These are phyloP conservation scores for Collariella sp. DNA, from an alignment of 495 filamentous ascomycete species.

Conservation along the genomic window DNA sequence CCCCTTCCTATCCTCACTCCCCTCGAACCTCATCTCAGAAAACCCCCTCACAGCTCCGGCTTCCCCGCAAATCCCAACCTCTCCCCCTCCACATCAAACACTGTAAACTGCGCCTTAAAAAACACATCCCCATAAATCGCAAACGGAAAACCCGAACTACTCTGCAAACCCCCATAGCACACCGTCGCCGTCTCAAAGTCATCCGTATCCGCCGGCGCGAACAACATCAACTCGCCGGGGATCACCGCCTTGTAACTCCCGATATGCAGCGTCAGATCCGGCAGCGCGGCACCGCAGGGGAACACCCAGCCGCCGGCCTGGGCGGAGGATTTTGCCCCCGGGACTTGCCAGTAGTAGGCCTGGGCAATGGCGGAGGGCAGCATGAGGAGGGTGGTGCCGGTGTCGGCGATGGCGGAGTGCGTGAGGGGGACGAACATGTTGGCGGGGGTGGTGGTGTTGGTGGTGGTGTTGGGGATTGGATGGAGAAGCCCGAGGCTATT, in stretches of 20 bases:
- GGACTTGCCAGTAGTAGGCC: slow-evolving; percentile 60
- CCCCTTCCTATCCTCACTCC: neutral
- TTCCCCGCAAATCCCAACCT: slow-evolving; percentile 55
- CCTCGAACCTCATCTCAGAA: neutral
- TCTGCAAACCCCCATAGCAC: slow-evolving; percentile 64
- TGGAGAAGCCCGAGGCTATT: slow-evolving; percentile 51
- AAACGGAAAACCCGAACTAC: slow-evolving; percentile 51
- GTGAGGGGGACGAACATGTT: slow-evolving; percentile 53
- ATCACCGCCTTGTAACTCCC: slow-evolving; percentile 47
- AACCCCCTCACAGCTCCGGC: neutral
- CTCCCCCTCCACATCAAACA: slow-evolving; percentile 53
- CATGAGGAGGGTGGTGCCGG: slow-evolving; percentile 66
- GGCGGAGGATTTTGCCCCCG: slow-evolving; percentile 41
- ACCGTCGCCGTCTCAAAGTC: slow-evolving; percentile 31
- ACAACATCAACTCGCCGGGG: slow-evolving; percentile 54
- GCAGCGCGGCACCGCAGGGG: slow-evolving; percentile 29
- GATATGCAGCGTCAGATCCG: slow-evolving; percentile 49
- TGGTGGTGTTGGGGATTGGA: slow-evolving; percentile 35
- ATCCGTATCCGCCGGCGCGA: slow-evolving; percentile 40
- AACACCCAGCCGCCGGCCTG: slow-evolving; percentile 44
- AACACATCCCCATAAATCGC: slow-evolving; percentile 78
- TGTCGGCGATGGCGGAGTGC: slow-evolving; percentile 46
- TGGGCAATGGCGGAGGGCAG: slow-evolving; percentile 49
- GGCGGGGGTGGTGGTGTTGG: slow-evolving; percentile 33
- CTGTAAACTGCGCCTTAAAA: slow-evolving; percentile 72